Base-by-base conservation (phyloP, 2,329 filamentous ascomycete genomes). In the Emergomyces orientalis region DNA sequence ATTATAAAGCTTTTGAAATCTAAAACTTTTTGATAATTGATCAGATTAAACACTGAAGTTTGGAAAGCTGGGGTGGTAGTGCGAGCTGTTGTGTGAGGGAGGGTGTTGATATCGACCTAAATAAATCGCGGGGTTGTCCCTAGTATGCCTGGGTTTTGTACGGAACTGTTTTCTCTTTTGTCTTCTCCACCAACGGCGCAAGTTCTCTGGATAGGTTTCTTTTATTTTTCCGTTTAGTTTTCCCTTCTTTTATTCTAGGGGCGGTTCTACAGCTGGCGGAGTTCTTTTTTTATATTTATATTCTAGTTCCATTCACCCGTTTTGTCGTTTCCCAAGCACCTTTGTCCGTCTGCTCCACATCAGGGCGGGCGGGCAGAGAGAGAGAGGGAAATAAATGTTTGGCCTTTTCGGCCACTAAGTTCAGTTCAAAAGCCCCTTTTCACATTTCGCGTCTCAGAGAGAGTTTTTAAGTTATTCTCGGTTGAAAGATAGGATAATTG, bases 1-100 rank as follows among this genome's bases (percentile, higher is more conserved):
- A 78, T 62, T 77, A 72, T 69, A 78, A 77, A 65, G 71, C 71
- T 41, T 71, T 77, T 64, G 77, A 79, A 49, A 70, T 79, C 67
- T 78, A 72, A 73, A 62, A 25, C 39, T 39, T 34, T 34, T 37
- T 30, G 4, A 37, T 55, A 22, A 37, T 55, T 34, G 30, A n/a
- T 55, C 25, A 51, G 14, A 17, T 19, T n/a, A n/a, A 11, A 13
- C 47, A 30, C 47, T 17, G 47, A 22, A 34, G 62, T 47, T 60
- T 34, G 49, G n/a, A 25, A 30, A 37, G 55, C 14, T 7, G 19
- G 34, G 6, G 25, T 3, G 22, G 34, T 19, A 17, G 14, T 41
- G 14, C 3, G 8, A 41, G n/a, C 43, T 43, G 37, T 30, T 58
- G n/a, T 43, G 9, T 14, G 55, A 58, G 43, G 22, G 14, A 58